Evolutionary conservation across 345 rosid species (phyloP).

Genomic region (Eucalyptus leucophloia): DNA sequence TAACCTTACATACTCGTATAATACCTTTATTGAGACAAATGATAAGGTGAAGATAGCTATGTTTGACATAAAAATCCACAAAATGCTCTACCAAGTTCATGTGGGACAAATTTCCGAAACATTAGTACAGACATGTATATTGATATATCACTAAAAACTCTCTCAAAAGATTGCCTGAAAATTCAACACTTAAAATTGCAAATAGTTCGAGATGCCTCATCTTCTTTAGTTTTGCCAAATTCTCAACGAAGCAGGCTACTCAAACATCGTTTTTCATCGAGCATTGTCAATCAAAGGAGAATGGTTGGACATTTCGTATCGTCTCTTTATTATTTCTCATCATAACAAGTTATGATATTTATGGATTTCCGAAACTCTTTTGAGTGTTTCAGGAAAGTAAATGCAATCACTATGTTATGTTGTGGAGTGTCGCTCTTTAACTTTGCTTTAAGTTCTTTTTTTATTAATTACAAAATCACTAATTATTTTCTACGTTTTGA

Average conservation of each 20-base stretch:
- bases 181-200: background rate
- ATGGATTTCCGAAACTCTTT: no score
- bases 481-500: background rate
- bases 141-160: background rate
- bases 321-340: no score
- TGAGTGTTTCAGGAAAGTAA: no score
- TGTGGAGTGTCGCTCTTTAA: background rate
- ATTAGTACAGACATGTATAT: background rate
- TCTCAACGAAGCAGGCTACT: accelerated
- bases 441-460: background rate
- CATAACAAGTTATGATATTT: no score
- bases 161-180: background rate
- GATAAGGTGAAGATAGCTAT: background rate
- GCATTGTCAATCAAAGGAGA: background rate
- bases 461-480: background rate
- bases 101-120: background rate
- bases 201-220: background rate
- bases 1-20: background rate
- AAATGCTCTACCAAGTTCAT: background rate
- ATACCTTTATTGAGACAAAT: background rate
- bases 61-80: background rate
- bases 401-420: no score
- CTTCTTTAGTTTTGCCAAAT: background rate
- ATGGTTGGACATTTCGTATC: accelerated
- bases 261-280: background rate